Evolutionary conservation across 192 early-diverging fungal genomes (phyloP).

Genomic region (Pilaira anomala): DNA sequence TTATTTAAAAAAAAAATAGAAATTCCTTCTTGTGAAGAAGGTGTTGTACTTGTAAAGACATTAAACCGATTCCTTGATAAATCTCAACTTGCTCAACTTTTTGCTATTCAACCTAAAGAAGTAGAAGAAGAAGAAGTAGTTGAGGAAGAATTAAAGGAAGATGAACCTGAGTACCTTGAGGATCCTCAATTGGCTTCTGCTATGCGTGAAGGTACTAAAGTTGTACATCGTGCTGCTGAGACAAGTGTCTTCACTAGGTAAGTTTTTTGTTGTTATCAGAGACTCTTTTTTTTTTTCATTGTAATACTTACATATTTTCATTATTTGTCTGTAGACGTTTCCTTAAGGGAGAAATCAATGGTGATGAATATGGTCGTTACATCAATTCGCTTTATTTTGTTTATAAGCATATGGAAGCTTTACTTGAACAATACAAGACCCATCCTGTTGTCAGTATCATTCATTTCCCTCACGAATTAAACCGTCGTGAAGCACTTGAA

Average conservation of each 20-base stretch:
- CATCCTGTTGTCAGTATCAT: slow-evolving; percentile 46
- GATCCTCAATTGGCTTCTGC: slow-evolving; percentile 45
- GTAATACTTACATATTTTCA: not conserved
- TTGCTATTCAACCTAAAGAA: not conserved
- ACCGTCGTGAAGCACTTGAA: slow-evolving; percentile 37
- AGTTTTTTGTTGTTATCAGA: not conserved
- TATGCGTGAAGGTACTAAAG: slow-evolving; percentile 55
- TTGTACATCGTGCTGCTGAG: slow-evolving; percentile 49
- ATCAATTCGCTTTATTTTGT: slow-evolving; percentile 50
- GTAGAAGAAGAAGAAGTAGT: not conserved
- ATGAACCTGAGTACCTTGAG: slow-evolving; percentile 15
- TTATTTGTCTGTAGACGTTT: slow-evolving; percentile 36
- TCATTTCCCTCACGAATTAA: slow-evolving; percentile 52
- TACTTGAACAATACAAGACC: slow-evolving; percentile 45
- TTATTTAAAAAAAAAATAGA: slow-evolving; percentile 5
- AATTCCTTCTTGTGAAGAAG: slow-evolving; percentile 2
- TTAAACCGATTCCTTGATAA: slow-evolving; percentile 16
- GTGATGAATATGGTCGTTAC: slow-evolving; percentile 46
- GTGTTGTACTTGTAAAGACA: slow-evolving; percentile 8
- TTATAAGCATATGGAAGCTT: slow-evolving; percentile 48
- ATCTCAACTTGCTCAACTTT: not conserved
- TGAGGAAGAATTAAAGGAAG: not conserved
- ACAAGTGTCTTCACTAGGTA: slow-evolving; percentile 51
- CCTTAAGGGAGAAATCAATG: slow-evolving; percentile 48
- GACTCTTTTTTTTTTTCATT: not conserved